Percentiles rank a stretch among this genome's conserved stretches.
phyloP scores from a whole-genome alignment of 2,329 filamentous ascomycete species.

The Ascochyta lentis region DNA sequence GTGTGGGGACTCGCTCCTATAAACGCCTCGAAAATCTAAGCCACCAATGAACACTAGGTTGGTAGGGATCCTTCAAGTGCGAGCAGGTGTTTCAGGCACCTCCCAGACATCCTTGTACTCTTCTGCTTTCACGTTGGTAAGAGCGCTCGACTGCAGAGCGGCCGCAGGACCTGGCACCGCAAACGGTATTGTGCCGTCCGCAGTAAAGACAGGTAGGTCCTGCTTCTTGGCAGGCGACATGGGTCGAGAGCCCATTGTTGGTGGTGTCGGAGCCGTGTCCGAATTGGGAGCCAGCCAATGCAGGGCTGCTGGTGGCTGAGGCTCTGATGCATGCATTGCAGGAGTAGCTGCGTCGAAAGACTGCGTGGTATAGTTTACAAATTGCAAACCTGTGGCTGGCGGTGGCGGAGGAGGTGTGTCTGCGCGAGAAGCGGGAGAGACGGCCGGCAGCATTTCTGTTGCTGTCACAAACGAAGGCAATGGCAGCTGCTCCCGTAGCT shows the following conservation, averaged over 20 bases:
- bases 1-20: constrained; percentile 2
- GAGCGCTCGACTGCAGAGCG: background rate
- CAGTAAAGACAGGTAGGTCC: constrained; percentile 58
- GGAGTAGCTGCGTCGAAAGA: constrained; percentile 22
- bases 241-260: constrained; percentile 17
- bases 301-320: constrained; percentile 27
- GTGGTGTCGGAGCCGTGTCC: constrained; percentile 16
- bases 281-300: constrained; percentile 45
- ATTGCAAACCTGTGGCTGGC: constrained; percentile 40
- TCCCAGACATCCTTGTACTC: constrained; percentile 51
- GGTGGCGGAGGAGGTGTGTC: constrained; percentile 50
- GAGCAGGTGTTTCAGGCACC: constrained; percentile 53
- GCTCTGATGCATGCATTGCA: constrained; percentile 7
- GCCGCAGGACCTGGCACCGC: constrained; percentile 19
- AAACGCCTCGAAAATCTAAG: constrained; percentile 4
- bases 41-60: constrained; percentile 12
- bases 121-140: constrained; percentile 11
- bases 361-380: constrained; percentile 41
- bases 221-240: constrained; percentile 45
- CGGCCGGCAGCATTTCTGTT: constrained; percentile 26
- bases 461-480: constrained; percentile 40
- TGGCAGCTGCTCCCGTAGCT: constrained; percentile 46
- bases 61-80: constrained; percentile 1
- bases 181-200: constrained; percentile 48
- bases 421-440: constrained; percentile 40